Base-by-base conservation (phyloP, 768 basidiomycete species). In the Pleurotus tuber-regium region DNA sequence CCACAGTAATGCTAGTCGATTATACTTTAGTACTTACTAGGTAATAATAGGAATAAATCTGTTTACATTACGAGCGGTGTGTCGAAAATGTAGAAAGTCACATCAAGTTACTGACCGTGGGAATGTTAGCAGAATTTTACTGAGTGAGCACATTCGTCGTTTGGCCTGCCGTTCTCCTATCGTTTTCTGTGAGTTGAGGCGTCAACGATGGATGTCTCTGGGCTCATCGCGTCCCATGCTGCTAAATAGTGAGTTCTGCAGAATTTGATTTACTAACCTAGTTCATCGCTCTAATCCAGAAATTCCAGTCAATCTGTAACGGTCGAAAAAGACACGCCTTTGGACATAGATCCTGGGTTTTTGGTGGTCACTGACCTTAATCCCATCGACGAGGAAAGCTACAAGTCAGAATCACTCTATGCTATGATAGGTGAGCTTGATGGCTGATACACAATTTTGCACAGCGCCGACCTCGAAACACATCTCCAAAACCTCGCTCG, bases 191-290 rank as follows among this genome's bases (percentile, higher is more conserved):
- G n/a, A n/a, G n/a, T n/a, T n/a, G n/a, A n/a, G n/a, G n/a, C n/a
- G n/a, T n/a, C n/a, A n/a, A n/a, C n/a, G n/a, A 92, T 93, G 89
- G 89, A 93, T 71, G 89, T 93, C 52, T 87, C 91, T 7, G 78
- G 78, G 59, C 82, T 93, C 47, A 78, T 94, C 14, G 84, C 85
- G 42, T 80, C 82, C 12, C 84, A 90, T 67, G 78, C 81, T 8
- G 81, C 80, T 43, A 87, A 85, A 78, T 77, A 76, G 90, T 87
- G 65, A 66, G 85, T 69, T 2, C 35, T 38, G n/a, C 35, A 10
- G 21, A 19, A 14, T 28, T 6, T n/a, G 16, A 30, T 14, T 50
- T 10, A 19, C 57, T 35, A 14, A 16, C 21, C 0, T 38, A 12
- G 43, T n/a, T 52, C 23, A 24, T 41, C 25, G 46, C 30, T 39